These are phyloP conservation scores for Pyrenochaeta sp. DNA, from an alignment of 2,329 filamentous ascomycete genomes.

Conservation along the genomic window DNA sequence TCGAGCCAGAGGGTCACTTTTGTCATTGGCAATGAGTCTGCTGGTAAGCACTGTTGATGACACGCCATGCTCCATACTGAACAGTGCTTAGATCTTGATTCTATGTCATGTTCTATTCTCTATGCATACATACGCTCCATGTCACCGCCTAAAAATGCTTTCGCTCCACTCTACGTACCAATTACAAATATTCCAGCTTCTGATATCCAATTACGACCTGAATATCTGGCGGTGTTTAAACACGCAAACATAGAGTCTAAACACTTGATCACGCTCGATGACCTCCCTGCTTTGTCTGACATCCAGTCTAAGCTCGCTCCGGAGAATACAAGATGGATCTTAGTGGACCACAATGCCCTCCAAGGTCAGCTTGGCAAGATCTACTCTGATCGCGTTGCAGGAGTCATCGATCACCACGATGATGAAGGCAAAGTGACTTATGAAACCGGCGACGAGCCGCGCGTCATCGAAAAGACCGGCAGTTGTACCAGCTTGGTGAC, in stretches of 20 bases:
- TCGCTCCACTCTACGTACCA: slow-evolving; percentile 70
- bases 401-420: slow-evolving; percentile 80
- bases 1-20: slow-evolving; percentile 55
- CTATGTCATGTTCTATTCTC: slow-evolving; percentile 76
- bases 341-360: slow-evolving; percentile 82
- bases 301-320: slow-evolving; percentile 58
- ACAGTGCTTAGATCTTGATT: slow-evolving; percentile 73
- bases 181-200: slow-evolving; percentile 73
- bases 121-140: slow-evolving; percentile 77
- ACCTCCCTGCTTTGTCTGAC: slow-evolving; percentile 63
- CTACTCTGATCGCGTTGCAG: slow-evolving; percentile 64
- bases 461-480: slow-evolving; percentile 71
- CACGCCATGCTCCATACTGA: slow-evolving; percentile 14
- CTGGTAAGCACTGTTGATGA: slow-evolving; percentile 43
- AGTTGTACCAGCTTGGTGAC: slow-evolving; percentile 78
- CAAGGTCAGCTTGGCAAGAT: slow-evolving; percentile 67
- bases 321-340: slow-evolving; percentile 71
- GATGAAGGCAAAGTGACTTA: slow-evolving; percentile 69
- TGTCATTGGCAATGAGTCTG: slow-evolving; percentile 64
- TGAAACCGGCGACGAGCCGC: slow-evolving; percentile 59
- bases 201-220: slow-evolving; percentile 76
- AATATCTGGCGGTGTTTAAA: slow-evolving; percentile 72
- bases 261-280: slow-evolving; percentile 72
- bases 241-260: slow-evolving; percentile 65
- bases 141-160: slow-evolving; percentile 55